Evolutionary conservation across 805 yeast genomes (phyloP).

Genomic region (Metschnikowia koreensis): DNA sequence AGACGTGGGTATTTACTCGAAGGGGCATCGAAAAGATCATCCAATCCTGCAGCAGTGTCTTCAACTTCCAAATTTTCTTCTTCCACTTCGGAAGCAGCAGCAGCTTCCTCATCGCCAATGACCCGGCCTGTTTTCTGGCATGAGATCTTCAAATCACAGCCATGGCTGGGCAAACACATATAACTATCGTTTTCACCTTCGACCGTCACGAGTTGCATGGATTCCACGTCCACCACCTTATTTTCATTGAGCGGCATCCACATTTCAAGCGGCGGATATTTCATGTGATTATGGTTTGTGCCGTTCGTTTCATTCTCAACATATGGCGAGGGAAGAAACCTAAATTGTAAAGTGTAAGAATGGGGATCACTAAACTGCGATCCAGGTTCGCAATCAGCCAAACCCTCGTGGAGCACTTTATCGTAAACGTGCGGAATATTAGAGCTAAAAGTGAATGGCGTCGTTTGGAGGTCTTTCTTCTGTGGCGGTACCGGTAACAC

Average conservation of each 20-base stretch:
- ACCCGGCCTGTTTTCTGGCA: slow-evolving; percentile 38
- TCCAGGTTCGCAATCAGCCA: slow-evolving; percentile 17
- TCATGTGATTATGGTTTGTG: slow-evolving; percentile 20
- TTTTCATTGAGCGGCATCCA: slow-evolving; percentile 48
- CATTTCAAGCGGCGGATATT: slow-evolving; percentile 55
- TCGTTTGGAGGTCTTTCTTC: neutral
- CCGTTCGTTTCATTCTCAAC: slow-evolving; percentile 9
- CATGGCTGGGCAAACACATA: slow-evolving; percentile 41
- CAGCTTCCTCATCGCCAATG: slow-evolving; percentile 15
- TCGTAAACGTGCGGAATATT: slow-evolving; percentile 34
- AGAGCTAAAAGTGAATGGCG: slow-evolving; percentile 30
- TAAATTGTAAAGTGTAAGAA: slow-evolving; percentile 42
- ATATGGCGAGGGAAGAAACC: slow-evolving; percentile 46
- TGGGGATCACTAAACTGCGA: slow-evolving; percentile 22
- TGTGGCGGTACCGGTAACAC: slow-evolving; percentile 4
- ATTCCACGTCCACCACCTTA: slow-evolving; percentile 35
- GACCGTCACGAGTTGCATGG: slow-evolving; percentile 43
- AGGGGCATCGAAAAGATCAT: slow-evolving; percentile 19
- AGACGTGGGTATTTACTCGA: slow-evolving; percentile 29
- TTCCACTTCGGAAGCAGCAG: too few relatives aligned
- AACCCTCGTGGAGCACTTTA: slow-evolving; percentile 30
- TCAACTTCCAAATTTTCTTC: slow-evolving; percentile 7
- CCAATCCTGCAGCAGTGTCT: slow-evolving; percentile 3
- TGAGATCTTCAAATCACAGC: slow-evolving; percentile 46
- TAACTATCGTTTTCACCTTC: slow-evolving; percentile 44